Conservation (phyloP, 305 asterid species). For the Fraxinus angustifolia region DNA sequence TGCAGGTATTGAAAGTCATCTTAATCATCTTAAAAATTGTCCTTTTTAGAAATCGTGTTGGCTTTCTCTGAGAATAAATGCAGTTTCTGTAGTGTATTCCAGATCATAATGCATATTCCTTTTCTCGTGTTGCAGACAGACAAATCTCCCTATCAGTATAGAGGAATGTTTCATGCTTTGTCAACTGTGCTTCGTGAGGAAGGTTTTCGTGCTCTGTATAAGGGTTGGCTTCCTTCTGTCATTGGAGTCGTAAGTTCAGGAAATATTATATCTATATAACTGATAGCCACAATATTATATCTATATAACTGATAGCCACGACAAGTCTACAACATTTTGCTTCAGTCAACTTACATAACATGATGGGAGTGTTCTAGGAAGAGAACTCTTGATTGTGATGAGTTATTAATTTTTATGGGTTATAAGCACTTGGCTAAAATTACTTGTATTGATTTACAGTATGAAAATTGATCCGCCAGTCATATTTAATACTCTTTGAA, state of each 20-base stretch:
- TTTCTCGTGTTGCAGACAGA: slow-evolving; percentile 56
- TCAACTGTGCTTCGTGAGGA: slow-evolving; percentile 92
- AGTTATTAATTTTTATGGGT: not conserved
- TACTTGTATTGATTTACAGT: not conserved
- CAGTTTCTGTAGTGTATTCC: not conserved
- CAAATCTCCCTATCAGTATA: slow-evolving; percentile 74
- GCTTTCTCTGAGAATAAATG: slow-evolving; percentile 5
- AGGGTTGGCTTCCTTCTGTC: slow-evolving; percentile 97
- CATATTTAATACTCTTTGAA: not conserved
- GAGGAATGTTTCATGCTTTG: slow-evolving; percentile 85
- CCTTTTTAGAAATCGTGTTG: not conserved
- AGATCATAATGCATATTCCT: slow-evolving; percentile 5
- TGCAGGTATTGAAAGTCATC: slow-evolving; percentile 45
- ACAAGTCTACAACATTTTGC: not conserved
- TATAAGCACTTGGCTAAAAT: not conserved
- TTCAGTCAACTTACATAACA: slow-evolving; percentile 1
- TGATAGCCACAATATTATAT: not conserved
- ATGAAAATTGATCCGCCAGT: not conserved
- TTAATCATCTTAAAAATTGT: slow-evolving; percentile 6
- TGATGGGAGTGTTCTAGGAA: not conserved
- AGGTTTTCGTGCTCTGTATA: slow-evolving; percentile 84
- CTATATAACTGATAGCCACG: slow-evolving; percentile 1
- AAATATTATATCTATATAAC: not conserved
- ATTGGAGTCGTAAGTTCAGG: slow-evolving; percentile 81
- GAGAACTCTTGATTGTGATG: not conserved